Percentiles rank a stretch among this genome's conserved stretches.
Evolutionary conservation across 495 filamentous ascomycete genomes (phyloP).

Genomic region (Aspergillus sclerotiicarbonarius): DNA sequence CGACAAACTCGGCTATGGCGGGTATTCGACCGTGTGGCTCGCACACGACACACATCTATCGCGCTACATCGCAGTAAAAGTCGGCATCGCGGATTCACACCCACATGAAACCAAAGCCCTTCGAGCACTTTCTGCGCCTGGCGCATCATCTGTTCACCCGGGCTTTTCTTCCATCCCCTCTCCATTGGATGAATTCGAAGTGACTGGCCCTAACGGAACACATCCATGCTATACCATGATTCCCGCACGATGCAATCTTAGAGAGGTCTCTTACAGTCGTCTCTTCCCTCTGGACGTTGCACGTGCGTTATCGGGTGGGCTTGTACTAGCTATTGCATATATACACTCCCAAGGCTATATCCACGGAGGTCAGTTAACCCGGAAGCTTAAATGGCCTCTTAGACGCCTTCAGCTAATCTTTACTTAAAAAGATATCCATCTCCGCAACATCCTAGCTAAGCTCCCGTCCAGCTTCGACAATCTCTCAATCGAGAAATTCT

Average conservation of each 20-base stretch:
- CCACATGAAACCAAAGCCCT: conserved; percentile 24
- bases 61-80: conserved; percentile 35
- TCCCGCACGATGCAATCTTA: conserved; percentile 27
- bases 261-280: conserved; percentile 25
- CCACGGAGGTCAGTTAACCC: conserved; percentile 28
- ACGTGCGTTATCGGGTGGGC: conserved; percentile 25
- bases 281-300: conserved; percentile 32
- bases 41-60: conserved; percentile 39
- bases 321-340: conserved; percentile 29
- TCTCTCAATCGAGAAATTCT: conserved; percentile 29
- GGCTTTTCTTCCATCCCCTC: conserved; percentile 16
- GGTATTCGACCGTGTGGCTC: conserved; percentile 56
- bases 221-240: conserved; percentile 28
- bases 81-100: conserved; percentile 23
- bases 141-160: conserved; percentile 8
- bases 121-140: conserved; percentile 19
- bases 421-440: conserved; percentile 32
- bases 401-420: conserved; percentile 2
- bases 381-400: neutral
- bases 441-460: conserved; percentile 35
- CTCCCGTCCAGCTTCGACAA: conserved; percentile 29
- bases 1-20: conserved; percentile 55
- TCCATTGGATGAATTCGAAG: conserved; percentile 27
- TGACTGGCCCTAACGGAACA: conserved; percentile 31
- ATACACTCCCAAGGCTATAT: conserved; percentile 34